These are phyloP conservation scores for Calvatia gigantea DNA, from an alignment of 768 basidiomycete genomes.

Conservation along the genomic window DNA sequence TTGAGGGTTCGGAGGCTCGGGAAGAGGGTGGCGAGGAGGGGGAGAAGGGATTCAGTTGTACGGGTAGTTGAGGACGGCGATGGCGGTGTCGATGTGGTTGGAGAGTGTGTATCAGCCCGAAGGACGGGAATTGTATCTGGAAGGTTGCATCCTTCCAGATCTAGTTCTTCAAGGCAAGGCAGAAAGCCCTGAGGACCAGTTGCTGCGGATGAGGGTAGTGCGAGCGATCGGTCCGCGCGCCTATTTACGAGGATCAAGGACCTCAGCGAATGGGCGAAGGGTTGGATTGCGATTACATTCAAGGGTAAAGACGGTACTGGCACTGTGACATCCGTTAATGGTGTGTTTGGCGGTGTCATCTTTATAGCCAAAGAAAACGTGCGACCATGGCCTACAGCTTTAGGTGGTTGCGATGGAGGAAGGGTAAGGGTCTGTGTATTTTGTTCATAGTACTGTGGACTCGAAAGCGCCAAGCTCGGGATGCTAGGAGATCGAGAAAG, in stretches of 20 bases:
- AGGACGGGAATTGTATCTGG: conserved; percentile 53
- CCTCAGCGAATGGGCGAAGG: conserved; percentile 56
- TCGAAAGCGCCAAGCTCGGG: conserved; percentile 35
- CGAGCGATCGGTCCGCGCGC: conserved; percentile 62
- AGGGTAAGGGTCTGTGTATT: conserved; percentile 58
- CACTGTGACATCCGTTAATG: conserved; percentile 42
- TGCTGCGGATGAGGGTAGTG: conserved; percentile 39
- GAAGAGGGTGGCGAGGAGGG: conserved; percentile 61
- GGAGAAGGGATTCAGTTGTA: conserved; percentile 51
- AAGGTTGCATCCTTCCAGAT: conserved; percentile 70
- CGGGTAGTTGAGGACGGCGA: conserved; percentile 31
- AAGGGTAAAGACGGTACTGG: conserved; percentile 70
- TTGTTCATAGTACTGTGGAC: conserved; percentile 57
- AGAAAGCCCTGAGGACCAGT: conserved; percentile 40
- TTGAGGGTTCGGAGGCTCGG: conserved; percentile 68
- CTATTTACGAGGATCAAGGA: conserved; percentile 60
- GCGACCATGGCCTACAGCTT: conserved; percentile 48
- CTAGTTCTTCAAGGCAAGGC: conserved; percentile 70
- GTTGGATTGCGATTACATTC: conserved; percentile 52
- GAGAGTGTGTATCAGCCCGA: conserved; percentile 24
- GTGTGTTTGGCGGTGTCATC: conserved; percentile 20
- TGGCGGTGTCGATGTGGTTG: conserved; percentile 24
- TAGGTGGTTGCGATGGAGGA: conserved; percentile 56
- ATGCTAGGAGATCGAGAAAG: conserved; percentile 14
- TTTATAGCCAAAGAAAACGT: conserved; percentile 55